A percentile compares a stretch with the other conserved stretches of the same genome.
Evolutionary conservation across 441 rosid species (phyloP).

Genomic region (Erodium texanum): DNA sequence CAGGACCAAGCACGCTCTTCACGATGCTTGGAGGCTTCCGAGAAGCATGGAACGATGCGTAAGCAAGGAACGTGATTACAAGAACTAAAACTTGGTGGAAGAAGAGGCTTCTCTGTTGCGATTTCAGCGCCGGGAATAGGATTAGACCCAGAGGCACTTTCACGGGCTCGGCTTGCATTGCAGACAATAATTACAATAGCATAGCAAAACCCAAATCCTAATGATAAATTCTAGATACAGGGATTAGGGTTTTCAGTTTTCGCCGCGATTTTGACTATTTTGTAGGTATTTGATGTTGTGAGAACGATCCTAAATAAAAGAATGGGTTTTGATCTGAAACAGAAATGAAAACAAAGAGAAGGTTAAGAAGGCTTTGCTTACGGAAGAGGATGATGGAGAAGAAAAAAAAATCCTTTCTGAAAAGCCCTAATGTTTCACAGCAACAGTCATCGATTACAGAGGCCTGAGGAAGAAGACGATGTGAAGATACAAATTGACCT

Average conservation of each 20-base stretch:
- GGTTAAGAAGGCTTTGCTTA: not conserved
- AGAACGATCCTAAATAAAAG: no score
- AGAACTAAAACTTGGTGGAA: constrained; percentile 55
- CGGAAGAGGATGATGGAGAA: not conserved
- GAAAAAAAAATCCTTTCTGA: not conserved
- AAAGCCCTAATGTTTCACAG: not conserved
- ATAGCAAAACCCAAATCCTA: not conserved
- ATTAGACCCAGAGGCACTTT: constrained; percentile 39
- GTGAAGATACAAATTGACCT: not conserved
- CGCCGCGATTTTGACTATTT: no score
- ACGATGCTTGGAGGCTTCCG: constrained; percentile 92
- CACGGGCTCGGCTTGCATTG: constrained; percentile 33
- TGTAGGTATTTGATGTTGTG: no score
- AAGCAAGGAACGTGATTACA: constrained; percentile 64
- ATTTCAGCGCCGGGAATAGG: constrained; percentile 49
- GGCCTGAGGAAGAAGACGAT: not conserved
- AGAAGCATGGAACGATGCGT: constrained; percentile 93
- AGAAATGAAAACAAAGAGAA: not conserved
- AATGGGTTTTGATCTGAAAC: not conserved
- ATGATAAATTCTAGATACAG: not conserved
- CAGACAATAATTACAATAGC: not conserved
- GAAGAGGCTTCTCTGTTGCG: constrained; percentile 48
- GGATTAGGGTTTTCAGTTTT: not conserved
- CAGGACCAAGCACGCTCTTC: constrained; percentile 74
- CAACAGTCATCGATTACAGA: not conserved